Conservation (phyloP, 1,139 yeast species). For the Pichia sp. region DNA sequence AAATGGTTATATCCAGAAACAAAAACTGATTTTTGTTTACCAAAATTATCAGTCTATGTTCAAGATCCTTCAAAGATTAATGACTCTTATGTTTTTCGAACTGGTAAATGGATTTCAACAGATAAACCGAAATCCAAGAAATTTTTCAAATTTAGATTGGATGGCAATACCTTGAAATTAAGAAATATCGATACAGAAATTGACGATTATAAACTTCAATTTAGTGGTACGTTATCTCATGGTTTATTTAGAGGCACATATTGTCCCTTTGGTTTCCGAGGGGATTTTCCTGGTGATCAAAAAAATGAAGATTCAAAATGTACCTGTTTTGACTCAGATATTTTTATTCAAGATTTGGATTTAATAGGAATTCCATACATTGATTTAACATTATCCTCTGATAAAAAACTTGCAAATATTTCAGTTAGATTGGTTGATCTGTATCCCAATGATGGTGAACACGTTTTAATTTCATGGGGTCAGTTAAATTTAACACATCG, state of each 20-base stretch:
- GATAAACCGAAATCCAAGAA: constrained; percentile 15
- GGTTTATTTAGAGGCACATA: constrained; percentile 38
- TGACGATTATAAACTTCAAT: constrained; percentile 12
- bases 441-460: constrained; percentile 31
- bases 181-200: neutral
- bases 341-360: constrained; percentile 22
- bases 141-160: constrained; percentile 11
- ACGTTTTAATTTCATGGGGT: constrained; percentile 38
- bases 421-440: constrained; percentile 35
- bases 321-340: constrained; percentile 30
- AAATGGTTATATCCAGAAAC: constrained; percentile 31
- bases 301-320: constrained; percentile 36
- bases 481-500: constrained; percentile 36
- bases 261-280: constrained; percentile 40
- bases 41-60: constrained; percentile 34
- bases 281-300: constrained; percentile 41
- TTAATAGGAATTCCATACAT: constrained; percentile 35
- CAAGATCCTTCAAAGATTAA: constrained; percentile 34
- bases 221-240: constrained; percentile 34
- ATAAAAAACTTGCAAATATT: constrained; percentile 32
- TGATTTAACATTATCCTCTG: constrained; percentile 30
- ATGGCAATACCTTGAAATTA: constrained; percentile 11
- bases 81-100: constrained; percentile 32
- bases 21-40: constrained; percentile 25
- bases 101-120: constrained; percentile 35